Conservation (phyloP, 352 stramenopile genomes). For the Phytophthora citricola region DNA sequence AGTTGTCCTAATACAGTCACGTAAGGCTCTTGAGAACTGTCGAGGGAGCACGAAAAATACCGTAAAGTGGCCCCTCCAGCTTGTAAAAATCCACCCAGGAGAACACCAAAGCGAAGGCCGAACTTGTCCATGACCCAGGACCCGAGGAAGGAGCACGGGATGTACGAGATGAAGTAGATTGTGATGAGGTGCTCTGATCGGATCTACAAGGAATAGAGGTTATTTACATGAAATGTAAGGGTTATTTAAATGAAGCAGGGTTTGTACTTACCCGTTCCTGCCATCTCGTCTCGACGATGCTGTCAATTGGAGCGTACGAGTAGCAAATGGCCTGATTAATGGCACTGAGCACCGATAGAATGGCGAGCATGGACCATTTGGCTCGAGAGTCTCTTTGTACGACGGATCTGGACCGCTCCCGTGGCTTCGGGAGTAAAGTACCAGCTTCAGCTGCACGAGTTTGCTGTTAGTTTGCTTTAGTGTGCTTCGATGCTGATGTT, state of each 20-base stretch:
- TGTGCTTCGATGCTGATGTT: too few species aligned
- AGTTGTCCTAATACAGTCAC: constrained; percentile 62
- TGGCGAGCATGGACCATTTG: constrained; percentile 74
- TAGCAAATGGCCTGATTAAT: constrained; percentile 80
- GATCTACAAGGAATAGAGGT: constrained; percentile 31
- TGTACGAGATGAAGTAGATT: constrained; percentile 80
- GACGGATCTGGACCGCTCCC: neutral
- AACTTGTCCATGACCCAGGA: constrained; percentile 83
- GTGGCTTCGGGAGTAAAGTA: neutral
- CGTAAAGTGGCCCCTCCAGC: constrained; percentile 52
- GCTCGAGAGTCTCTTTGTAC: neutral
- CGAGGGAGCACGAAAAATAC: constrained; percentile 43
- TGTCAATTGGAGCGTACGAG: constrained; percentile 73
- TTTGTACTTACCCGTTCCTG: constrained; percentile 35
- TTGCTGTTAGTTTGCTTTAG: too few species aligned
- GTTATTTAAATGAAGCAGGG: neutral
- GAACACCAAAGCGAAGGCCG: constrained; percentile 59
- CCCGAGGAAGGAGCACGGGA: constrained; percentile 76
- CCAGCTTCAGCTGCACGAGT: neutral
- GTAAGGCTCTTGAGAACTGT: constrained; percentile 28
- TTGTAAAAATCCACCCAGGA: constrained; percentile 62
- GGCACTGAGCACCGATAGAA: constrained; percentile 63
- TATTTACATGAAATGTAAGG: neutral
- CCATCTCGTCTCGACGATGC: constrained; percentile 59
- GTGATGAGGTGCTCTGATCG: constrained; percentile 79